These are phyloP conservation scores for Bassia scoparia DNA, from an alignment of 148 eudicot species.

Conservation along the genomic window DNA sequence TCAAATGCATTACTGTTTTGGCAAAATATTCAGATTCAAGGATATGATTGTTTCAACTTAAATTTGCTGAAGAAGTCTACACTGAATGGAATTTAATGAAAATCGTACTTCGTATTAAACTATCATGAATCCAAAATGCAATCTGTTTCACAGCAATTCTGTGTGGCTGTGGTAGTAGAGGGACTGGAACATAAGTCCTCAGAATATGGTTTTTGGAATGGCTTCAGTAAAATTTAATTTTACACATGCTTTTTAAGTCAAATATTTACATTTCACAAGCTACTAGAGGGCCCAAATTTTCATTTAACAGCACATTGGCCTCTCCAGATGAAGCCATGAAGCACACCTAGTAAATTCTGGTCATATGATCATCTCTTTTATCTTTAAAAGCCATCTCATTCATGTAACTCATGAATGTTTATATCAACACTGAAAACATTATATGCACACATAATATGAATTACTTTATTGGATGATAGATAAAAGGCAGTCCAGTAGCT, in stretches of 20 bases:
- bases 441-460: background rate
- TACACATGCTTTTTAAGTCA: no score
- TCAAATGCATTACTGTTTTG: background rate
- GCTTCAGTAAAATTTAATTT: no score
- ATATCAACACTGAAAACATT: background rate
- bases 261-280: no score
- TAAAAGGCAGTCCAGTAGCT: constrained; percentile 71
- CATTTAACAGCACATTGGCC: no score
- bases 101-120: background rate
- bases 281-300: no score
- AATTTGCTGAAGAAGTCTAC: background rate
- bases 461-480: constrained; percentile 63
- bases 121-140: background rate
- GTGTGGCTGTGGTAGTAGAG: no score
- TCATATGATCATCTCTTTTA: no score
- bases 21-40: background rate
- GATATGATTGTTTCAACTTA: background rate
- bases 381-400: background rate
- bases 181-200: no score
- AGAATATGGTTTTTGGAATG: no score
- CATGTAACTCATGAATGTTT: background rate
- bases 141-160: no score
- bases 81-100: background rate
- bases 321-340: no score
- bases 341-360: no score